phyloP scores from a whole-genome alignment of 495 filamentous ascomycete genomes.

The Penicillium steckii region DNA sequence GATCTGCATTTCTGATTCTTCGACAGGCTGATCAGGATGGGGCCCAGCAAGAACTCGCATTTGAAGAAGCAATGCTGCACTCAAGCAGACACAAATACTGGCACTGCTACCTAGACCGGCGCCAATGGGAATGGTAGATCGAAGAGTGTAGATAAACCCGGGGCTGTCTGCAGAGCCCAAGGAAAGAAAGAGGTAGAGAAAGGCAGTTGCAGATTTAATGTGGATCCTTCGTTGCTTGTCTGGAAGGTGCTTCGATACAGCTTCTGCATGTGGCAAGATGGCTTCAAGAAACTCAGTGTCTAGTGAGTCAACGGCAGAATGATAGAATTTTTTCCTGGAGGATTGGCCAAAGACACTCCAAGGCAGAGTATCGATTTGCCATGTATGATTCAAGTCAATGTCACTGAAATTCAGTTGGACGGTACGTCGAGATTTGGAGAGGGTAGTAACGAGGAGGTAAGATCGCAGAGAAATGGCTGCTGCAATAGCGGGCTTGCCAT shows the following conservation, averaged over 20 bases:
- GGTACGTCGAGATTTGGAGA: constrained; percentile 80
- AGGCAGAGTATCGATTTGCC: constrained; percentile 86
- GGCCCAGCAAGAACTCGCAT: constrained; percentile 83
- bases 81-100: constrained; percentile 87
- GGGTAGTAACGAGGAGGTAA: constrained; percentile 88
- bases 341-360: constrained; percentile 78
- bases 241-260: constrained; percentile 64
- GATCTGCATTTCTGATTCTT: constrained; percentile 79
- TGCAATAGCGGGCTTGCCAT: constrained; percentile 94
- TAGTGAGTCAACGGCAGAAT: constrained; percentile 76
- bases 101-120: constrained; percentile 92
- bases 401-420: constrained; percentile 87
- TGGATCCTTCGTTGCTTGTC: constrained; percentile 73
- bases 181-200: constrained; percentile 91
- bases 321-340: constrained; percentile 88
- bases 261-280: constrained; percentile 69
- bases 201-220: constrained; percentile 72
- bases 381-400: constrained; percentile 80
- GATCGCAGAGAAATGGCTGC: constrained; percentile 94
- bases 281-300: constrained; percentile 77
- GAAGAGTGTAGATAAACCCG: constrained; percentile 83
- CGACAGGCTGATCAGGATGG: constrained; percentile 79
- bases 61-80: constrained; percentile 81
- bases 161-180: constrained; percentile 75
- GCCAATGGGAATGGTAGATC: constrained; percentile 90